phyloP scores from a whole-genome alignment of 1,139 yeast genomes.

The Oligophagozyma castellii region DNA sequence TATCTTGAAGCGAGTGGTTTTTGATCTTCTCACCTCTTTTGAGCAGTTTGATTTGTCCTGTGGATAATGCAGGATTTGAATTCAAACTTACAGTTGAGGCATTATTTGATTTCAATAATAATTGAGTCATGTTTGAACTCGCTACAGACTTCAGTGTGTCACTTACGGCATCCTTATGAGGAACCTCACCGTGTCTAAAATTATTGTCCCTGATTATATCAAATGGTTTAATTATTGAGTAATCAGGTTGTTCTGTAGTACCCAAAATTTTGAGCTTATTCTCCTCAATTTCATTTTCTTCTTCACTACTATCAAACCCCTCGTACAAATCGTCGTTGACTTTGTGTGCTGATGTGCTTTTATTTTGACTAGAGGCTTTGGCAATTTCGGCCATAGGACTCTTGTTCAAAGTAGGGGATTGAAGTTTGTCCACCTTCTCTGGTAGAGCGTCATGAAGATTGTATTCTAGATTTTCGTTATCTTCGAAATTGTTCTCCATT shows the following conservation, averaged over 20 bases:
- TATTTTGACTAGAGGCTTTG: background rate
- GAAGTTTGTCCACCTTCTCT: too few relatives aligned
- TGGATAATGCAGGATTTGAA: slow-evolving; percentile 4
- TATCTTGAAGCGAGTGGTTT: slow-evolving; percentile 2
- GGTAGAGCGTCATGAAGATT: too few relatives aligned
- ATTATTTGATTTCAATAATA: too few relatives aligned
- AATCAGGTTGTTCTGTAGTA: slow-evolving; percentile 15
- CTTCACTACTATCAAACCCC: slow-evolving; percentile 3
- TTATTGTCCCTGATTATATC: slow-evolving; percentile 5
- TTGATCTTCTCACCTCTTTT: slow-evolving; percentile 22
- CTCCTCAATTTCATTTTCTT: slow-evolving; percentile 7
- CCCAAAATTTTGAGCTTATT: slow-evolving; percentile 6
- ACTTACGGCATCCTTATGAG: slow-evolving; percentile 25
- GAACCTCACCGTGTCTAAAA: slow-evolving; percentile 24
- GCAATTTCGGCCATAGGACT: slow-evolving; percentile 1
- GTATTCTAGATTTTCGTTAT: too few relatives aligned
- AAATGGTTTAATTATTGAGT: slow-evolving; percentile 2
- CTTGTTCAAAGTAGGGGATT: too few relatives aligned
- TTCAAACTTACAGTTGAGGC: slow-evolving; percentile 3
- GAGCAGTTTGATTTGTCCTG: slow-evolving; percentile 18
- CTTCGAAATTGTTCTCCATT: too few relatives aligned
- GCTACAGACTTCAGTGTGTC: slow-evolving; percentile 6
- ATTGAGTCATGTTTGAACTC: slow-evolving; percentile 3
- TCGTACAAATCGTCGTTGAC: slow-evolving; percentile 1
- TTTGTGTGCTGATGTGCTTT: background rate